These are phyloP conservation scores for Plasmodium yoelii DNA, from an alignment of 169 alveolate genomes.

Conservation along the genomic window DNA sequence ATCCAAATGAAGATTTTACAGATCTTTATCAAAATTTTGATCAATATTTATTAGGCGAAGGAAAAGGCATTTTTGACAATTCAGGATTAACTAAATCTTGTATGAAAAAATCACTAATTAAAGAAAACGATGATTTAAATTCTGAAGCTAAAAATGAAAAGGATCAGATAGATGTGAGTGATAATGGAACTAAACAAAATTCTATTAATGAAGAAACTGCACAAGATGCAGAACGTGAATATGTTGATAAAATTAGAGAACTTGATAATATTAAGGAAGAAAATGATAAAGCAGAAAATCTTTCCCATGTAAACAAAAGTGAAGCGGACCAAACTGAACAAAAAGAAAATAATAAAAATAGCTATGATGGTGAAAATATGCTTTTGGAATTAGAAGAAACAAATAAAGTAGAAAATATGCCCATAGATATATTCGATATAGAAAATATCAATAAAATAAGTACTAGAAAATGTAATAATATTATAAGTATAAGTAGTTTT, in stretches of 20 bases:
- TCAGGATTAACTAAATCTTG: not conserved
- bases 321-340: not conserved
- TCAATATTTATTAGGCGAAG: constrained; percentile 26
- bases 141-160: not conserved
- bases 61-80: constrained; percentile 6
- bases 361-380: constrained; percentile 23
- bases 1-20: constrained; percentile 31
- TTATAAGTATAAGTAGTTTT: constrained; percentile 73
- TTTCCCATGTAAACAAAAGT: not conserved
- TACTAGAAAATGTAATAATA: constrained; percentile 54
- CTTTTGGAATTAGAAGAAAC: constrained; percentile 35
- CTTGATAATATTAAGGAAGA: not conserved
- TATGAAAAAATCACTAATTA: not conserved
- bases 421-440: constrained; percentile 53
- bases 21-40: constrained; percentile 38
- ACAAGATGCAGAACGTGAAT: not conserved
- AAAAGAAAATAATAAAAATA: not conserved
- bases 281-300: not conserved
- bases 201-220: not conserved
- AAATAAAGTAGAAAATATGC: constrained; percentile 13
- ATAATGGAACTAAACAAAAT: not conserved
- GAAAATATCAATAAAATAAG: constrained; percentile 62
- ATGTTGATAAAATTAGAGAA: not conserved
- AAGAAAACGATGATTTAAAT: not conserved
- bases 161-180: not conserved